Percentiles rank a stretch among this genome's conserved stretches.
Conservation (phyloP, 1,284 basidiomycete genomes). For the Athelia sp. region DNA sequence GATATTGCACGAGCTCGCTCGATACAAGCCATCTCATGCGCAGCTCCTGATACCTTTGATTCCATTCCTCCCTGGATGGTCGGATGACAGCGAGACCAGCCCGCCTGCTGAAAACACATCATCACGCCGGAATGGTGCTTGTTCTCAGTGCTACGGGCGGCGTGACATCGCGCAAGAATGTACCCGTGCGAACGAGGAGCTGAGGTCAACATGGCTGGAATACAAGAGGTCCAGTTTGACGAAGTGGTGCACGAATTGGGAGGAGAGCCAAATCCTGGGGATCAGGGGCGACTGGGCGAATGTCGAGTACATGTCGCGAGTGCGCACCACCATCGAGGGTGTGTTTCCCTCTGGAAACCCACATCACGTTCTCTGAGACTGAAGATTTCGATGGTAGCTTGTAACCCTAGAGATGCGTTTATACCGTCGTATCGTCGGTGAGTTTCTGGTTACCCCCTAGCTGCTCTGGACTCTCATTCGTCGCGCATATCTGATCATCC, state of each 20-base stretch:
- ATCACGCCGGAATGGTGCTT: conserved; percentile 61
- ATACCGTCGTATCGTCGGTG: conserved; percentile 36
- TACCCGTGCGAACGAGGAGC: conserved; percentile 72
- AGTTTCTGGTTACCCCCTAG: background rate
- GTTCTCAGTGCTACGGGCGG: conserved; percentile 82
- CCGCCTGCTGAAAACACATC: conserved; percentile 18
- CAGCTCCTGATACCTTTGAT: background rate
- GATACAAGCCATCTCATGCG: background rate
- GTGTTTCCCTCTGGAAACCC: conserved; percentile 1
- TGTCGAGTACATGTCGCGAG: conserved; percentile 61
- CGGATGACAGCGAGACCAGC: background rate
- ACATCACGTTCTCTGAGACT: background rate
- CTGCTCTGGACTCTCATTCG: conserved; percentile 2
- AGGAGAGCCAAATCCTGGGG: conserved; percentile 14
- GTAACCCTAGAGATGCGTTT: conserved; percentile 59
- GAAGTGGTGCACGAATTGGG: conserved; percentile 61
- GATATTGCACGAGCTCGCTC: too few species aligned
- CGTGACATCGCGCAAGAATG: conserved; percentile 70
- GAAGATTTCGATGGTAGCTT: conserved; percentile 39
- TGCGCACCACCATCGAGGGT: conserved; percentile 60
- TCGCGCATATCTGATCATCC: conserved; percentile 38
- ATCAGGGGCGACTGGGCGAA: conserved; percentile 46
- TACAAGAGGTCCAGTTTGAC: conserved; percentile 54
- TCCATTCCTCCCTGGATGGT: background rate
- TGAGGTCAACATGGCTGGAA: conserved; percentile 71